Evolutionary conservation across 2,329 filamentous ascomycete species (phyloP).

Genomic region (Hypoxylon sp.): DNA sequence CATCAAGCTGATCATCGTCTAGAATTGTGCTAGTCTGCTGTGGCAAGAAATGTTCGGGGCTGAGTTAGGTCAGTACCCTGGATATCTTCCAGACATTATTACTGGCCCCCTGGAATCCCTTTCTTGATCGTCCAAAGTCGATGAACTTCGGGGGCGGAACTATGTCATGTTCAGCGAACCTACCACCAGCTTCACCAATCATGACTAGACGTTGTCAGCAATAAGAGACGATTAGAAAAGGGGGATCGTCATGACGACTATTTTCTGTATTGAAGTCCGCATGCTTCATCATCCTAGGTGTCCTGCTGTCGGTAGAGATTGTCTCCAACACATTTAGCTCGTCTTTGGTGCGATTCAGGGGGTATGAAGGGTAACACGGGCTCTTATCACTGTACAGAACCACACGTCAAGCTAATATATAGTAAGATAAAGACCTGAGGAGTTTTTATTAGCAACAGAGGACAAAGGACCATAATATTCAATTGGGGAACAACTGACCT

Average conservation of each 20-base stretch:
- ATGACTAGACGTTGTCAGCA: conserved; percentile 27
- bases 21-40: conserved; percentile 6
- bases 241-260: conserved; percentile 3
- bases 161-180: conserved; percentile 29
- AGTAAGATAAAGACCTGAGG: background rate
- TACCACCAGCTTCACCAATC: conserved; percentile 17
- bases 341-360: conserved; percentile 7
- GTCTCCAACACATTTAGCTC: conserved; percentile 27
- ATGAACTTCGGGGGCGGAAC: conserved; percentile 33
- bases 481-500: conserved; percentile 26
- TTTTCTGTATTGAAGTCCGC: conserved; percentile 28
- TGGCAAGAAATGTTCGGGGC: background rate
- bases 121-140: conserved; percentile 31
- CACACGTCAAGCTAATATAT: background rate
- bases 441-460: conserved; percentile 27
- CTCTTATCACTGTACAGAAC: conserved; percentile 28
- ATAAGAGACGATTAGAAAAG: background rate
- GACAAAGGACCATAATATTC: conserved; percentile 36
- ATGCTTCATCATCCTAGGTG: conserved; percentile 24
- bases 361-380: conserved; percentile 32
- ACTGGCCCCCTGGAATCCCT: conserved; percentile 4
- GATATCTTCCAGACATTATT: conserved; percentile 26
- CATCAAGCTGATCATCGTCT: conserved; percentile 34
- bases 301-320: conserved; percentile 23
- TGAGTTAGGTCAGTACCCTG: conserved; percentile 3